Evolutionary conservation across 306 rosid genomes (phyloP).

Genomic region (Castanospermum australe): DNA sequence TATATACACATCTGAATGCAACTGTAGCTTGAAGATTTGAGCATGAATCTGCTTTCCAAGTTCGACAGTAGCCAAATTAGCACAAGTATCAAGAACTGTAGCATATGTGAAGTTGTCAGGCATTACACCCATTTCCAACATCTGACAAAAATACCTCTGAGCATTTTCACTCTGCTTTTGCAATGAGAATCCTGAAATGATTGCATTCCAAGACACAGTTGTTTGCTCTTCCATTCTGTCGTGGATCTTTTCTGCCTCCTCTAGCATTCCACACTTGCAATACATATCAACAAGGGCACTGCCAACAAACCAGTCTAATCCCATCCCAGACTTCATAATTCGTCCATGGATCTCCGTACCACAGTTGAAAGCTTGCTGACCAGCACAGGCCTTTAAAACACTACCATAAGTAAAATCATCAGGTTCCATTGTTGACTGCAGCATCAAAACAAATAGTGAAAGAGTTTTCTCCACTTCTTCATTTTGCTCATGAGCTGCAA

Average conservation of each 20-base stretch:
- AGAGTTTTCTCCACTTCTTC: slow-evolving; percentile 52
- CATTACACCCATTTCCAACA: slow-evolving; percentile 64
- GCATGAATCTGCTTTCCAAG: slow-evolving; percentile 91
- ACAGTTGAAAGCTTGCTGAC: slow-evolving; percentile 51
- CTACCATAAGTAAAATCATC: slow-evolving; percentile 86
- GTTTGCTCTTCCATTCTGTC: slow-evolving; percentile 53
- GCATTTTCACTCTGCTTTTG: slow-evolving; percentile 76
- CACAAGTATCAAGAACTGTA: slow-evolving; percentile 78
- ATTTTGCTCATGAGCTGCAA: slow-evolving; percentile 82
- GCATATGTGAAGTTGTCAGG: slow-evolving; percentile 91
- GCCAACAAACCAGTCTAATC: slow-evolving; percentile 63
- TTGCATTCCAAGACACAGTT: slow-evolving; percentile 82
- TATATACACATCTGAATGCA: slow-evolving; percentile 69
- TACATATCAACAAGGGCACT: slow-evolving; percentile 88
- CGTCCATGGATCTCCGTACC: slow-evolving; percentile 85
- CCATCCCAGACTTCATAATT: slow-evolving; percentile 72
- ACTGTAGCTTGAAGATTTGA: slow-evolving; percentile 66
- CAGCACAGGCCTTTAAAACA: slow-evolving; percentile 76
- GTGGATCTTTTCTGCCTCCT: slow-evolving; percentile 81
- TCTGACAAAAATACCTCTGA: slow-evolving; percentile 61
- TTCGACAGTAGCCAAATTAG: slow-evolving; percentile 79
- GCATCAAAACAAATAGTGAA: slow-evolving; percentile 67
- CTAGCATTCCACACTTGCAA: slow-evolving; percentile 76
- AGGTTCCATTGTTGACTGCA: slow-evolving; percentile 67
- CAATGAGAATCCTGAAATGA: slow-evolving; percentile 79